Evolutionary conservation across 495 filamentous ascomycete genomes (phyloP).

Genomic region (Neurospora sp.): DNA sequence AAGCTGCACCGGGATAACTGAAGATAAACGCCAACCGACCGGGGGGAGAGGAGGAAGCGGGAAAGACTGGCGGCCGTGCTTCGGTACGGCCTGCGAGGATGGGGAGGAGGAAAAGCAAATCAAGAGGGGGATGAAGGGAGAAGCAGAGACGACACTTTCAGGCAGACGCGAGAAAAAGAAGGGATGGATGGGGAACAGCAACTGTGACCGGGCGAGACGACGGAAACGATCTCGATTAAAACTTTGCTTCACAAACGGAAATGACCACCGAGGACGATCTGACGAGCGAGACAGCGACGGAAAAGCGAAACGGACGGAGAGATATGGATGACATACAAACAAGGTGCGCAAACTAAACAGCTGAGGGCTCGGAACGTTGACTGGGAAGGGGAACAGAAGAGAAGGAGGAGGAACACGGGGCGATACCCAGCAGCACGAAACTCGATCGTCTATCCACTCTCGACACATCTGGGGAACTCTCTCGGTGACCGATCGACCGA

Average conservation of each 20-base stretch:
- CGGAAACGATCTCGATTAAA: background rate
- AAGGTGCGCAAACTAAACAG: background rate
- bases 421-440: background rate
- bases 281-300: background rate
- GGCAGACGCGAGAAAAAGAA: background rate
- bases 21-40: background rate
- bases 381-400: background rate
- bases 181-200: background rate
- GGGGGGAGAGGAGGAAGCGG: background rate
- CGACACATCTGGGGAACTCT: background rate
- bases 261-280: background rate
- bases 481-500: background rate
- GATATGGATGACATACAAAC: background rate
- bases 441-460: background rate
- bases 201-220: background rate
- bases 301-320: background rate
- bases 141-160: background rate
- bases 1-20: background rate
- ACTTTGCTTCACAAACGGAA: background rate
- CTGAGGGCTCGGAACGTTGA: background rate
- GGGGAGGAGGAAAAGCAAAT: background rate
- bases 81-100: background rate
- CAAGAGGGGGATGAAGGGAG: background rate
- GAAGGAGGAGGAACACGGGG: background rate
- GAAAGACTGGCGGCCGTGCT: background rate